Conservation (phyloP, 176 grass and related monocot genomes). For the Neostapfia colusana region DNA sequence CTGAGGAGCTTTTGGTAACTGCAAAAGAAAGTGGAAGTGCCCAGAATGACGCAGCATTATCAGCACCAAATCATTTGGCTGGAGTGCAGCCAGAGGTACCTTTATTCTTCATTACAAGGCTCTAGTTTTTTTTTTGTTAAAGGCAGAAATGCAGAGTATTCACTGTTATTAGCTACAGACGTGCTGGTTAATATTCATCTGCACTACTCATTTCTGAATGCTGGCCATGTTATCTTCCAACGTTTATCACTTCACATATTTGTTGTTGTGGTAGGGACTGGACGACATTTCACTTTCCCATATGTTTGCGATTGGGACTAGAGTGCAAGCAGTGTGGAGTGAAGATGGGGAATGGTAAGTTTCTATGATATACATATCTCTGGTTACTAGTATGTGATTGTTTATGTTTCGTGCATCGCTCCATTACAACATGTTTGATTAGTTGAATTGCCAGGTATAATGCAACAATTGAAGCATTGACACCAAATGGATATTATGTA, state of each 20-base stretch:
- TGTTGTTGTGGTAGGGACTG: slow-evolving; percentile 39
- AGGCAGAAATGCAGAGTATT: not conserved
- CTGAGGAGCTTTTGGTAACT: slow-evolving; percentile 76
- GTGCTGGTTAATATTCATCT: slow-evolving; percentile 17
- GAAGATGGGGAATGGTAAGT: slow-evolving; percentile 82
- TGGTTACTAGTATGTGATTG: not conserved
- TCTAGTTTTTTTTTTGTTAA: not conserved
- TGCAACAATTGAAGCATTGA: slow-evolving; percentile 75
- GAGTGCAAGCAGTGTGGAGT: slow-evolving; percentile 85
- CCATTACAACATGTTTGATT: slow-evolving; percentile 43
- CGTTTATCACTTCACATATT: not conserved
- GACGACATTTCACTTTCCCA: slow-evolving; percentile 43
- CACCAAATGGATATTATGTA: slow-evolving; percentile 84
- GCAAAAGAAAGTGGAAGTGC: slow-evolving; percentile 58
- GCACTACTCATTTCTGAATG: not conserved
- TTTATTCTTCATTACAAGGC: no score
- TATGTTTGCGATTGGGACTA: slow-evolving; percentile 60
- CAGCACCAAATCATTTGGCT: slow-evolving; percentile 26
- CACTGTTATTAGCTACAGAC: not conserved
- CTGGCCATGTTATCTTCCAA: not conserved
- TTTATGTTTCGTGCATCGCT: slow-evolving; percentile 16
- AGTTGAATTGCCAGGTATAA: slow-evolving; percentile 73
- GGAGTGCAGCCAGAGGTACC: slow-evolving; percentile 41
- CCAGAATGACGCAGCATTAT: slow-evolving; percentile 42
- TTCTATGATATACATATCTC: slow-evolving; percentile 21